phyloP scores from a whole-genome alignment of 371 early-diverging fungal species.

The Encephalitozoon intestinalis region DNA sequence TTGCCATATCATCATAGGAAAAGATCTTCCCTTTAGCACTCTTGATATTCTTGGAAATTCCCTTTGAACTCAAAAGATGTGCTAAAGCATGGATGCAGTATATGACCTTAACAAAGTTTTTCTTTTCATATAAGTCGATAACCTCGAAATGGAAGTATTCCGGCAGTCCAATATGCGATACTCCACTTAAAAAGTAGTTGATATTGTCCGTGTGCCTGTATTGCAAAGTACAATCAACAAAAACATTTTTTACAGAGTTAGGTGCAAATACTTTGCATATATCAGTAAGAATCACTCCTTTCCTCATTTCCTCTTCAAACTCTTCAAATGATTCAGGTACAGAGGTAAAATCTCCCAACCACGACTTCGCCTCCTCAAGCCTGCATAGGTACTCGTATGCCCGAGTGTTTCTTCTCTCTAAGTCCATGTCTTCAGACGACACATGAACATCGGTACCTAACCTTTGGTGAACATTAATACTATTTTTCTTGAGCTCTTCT shows the following conservation, averaged over 20 bases:
- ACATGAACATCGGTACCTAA: constrained; percentile 21
- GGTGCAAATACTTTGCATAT: constrained; percentile 77
- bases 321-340: constrained; percentile 71
- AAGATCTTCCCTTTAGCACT: constrained; percentile 47
- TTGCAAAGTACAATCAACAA: constrained; percentile 70
- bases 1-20: constrained; percentile 41
- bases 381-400: constrained; percentile 97
- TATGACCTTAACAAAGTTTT: constrained; percentile 96
- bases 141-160: constrained; percentile 86
- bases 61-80: constrained; percentile 60
- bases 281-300: constrained; percentile 82
- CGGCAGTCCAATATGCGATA: constrained; percentile 73
- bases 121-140: constrained; percentile 93
- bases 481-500: constrained; percentile 27
- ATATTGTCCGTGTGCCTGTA: constrained; percentile 96
- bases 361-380: constrained; percentile 95
- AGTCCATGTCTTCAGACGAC: constrained; percentile 69
- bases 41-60: constrained; percentile 40
- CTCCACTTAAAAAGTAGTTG: constrained; percentile 76
- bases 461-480: constrained; percentile 32
- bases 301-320: constrained; percentile 70
- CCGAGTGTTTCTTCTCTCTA: constrained; percentile 74
- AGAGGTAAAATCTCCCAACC: constrained; percentile 66
- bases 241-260: constrained; percentile 72
- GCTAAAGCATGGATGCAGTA: constrained; percentile 96